A percentile compares a stretch with the other conserved stretches of the same genome.
Conservation (phyloP, 179 eudicot species). For the Beta macrorhiza region DNA sequence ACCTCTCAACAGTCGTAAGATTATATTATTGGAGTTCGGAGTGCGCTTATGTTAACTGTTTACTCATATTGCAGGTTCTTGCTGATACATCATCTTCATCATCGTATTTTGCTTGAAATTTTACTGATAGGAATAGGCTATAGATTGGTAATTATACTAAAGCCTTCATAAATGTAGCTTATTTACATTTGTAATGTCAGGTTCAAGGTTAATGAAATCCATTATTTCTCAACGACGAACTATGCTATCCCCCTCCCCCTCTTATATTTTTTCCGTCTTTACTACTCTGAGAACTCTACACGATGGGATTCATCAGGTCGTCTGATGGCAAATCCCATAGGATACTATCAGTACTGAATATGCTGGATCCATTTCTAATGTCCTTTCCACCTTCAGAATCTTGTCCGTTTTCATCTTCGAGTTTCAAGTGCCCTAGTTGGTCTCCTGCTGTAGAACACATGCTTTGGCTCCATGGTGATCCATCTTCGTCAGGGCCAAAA, state of each 20-base stretch:
- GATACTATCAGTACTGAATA: slow-evolving; percentile 55
- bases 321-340: slow-evolving; percentile 82
- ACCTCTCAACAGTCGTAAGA: neutral
- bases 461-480: slow-evolving; percentile 79
- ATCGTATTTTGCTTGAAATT: slow-evolving; percentile 74
- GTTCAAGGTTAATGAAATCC: slow-evolving; percentile 28
- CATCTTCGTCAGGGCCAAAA: slow-evolving; percentile 57
- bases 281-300: slow-evolving; percentile 9
- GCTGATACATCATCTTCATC: slow-evolving; percentile 92
- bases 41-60: slow-evolving; percentile 10
- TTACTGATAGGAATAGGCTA: slow-evolving; percentile 19
- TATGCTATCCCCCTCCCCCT: neutral
- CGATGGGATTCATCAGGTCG: slow-evolving; percentile 67
- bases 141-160: slow-evolving; percentile 16
- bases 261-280: neutral
- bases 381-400: slow-evolving; percentile 40
- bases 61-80: slow-evolving; percentile 63
- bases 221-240: slow-evolving; percentile 32
- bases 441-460: slow-evolving; percentile 60
- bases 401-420: slow-evolving; percentile 50
- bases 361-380: slow-evolving; percentile 33
- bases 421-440: slow-evolving; percentile 50
- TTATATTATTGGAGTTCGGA: neutral
- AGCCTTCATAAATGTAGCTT: slow-evolving; percentile 31
- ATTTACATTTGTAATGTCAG: slow-evolving; percentile 39